Base-by-base conservation (phyloP, 1,139 yeast genomes). In the Lodderomyces parapsilosis region DNA sequence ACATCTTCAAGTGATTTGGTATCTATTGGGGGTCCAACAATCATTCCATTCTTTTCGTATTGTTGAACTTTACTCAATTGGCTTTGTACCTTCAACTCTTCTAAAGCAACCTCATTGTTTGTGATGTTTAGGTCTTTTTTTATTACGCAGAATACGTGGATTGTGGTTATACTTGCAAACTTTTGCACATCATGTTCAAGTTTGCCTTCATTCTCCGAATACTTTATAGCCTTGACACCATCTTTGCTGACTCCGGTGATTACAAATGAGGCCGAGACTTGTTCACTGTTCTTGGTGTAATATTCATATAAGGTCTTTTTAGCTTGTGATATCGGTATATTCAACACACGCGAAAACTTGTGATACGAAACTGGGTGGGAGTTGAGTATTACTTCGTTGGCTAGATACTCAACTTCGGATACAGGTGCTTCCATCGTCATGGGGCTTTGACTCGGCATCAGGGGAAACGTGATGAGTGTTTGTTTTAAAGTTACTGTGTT, bases 361-460 rank as follows among this genome's bases (percentile, higher is more conserved):
- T 57, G 65, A 44, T 64, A 68, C 0, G 72, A 65, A 17, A 68
- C 64, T 1, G 63, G 61, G 7, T 47, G 50, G 8, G 51, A 54
- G 9, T 61, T 49, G 41, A 57, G 55, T 45, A 66, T 53, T 23
- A 68, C 46, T 35, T 57, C 56, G 11, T 46, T 40, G 3, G 74
- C 55, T 32, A 70, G 47, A 49, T 58, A 63, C 45, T 66, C 67
- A 11, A 62, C 59, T 49, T 66, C 69, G 17, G 49, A 44, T 11
- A 63, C 44, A 8, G 65, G 46, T 13, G 65, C 62, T 36, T 56
- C 65, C 73, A 67, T 69, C 25, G 74, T 68, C 73, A 67, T 67
- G 19, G 24, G 43, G 6, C 10, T 30, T 25, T 33, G 24, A 22
- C 35, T 27, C 13, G 36, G 33, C 33, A 30, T 30, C 11, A 9